Percentiles rank a stretch among this genome's conserved stretches.
These are phyloP conservation scores for Vaccinium myrtillus DNA, from an alignment of 148 eudicot genomes.

Conservation along the genomic window DNA sequence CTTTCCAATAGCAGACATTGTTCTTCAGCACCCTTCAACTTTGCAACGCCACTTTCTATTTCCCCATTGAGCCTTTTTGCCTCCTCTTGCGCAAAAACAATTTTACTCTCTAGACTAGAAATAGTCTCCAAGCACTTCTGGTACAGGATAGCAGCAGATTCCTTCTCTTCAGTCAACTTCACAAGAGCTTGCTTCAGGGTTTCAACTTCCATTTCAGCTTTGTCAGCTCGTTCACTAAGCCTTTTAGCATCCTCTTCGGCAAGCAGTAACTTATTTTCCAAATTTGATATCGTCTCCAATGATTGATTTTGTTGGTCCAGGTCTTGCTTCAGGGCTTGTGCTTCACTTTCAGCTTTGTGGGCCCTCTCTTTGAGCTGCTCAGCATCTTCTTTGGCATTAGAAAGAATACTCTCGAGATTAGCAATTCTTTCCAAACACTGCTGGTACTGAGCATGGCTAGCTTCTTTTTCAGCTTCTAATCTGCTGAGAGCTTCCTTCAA, in stretches of 20 bases:
- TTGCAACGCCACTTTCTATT: slow-evolving; percentile 51
- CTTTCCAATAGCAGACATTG: slow-evolving; percentile 56
- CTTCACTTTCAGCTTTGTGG: slow-evolving; percentile 53
- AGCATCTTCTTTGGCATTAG: slow-evolving; percentile 49
- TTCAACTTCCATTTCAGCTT: slow-evolving; percentile 77
- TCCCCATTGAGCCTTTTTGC: slow-evolving; percentile 59
- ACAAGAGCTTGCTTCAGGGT: slow-evolving; percentile 51
- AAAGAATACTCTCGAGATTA: slow-evolving; percentile 46
- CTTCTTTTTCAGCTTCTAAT: slow-evolving; percentile 79
- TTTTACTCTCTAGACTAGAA: slow-evolving; percentile 54
- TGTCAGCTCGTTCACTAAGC: slow-evolving; percentile 52
- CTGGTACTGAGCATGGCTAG: slow-evolving; percentile 61
- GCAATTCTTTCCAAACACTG: slow-evolving; percentile 61
- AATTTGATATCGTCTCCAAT: slow-evolving; percentile 59
- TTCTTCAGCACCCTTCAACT: slow-evolving; percentile 77
- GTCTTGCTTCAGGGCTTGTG: slow-evolving; percentile 42
- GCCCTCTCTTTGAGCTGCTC: slow-evolving; percentile 46
- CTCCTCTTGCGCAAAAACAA: slow-evolving; percentile 52
- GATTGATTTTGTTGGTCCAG: slow-evolving; percentile 65
- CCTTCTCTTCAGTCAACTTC: slow-evolving; percentile 69
- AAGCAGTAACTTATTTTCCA: slow-evolving; percentile 62
- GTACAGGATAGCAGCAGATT: slow-evolving; percentile 50
- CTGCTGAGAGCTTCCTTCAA: slow-evolving; percentile 57
- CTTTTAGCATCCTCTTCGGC: slow-evolving; percentile 65
- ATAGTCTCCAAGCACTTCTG: slow-evolving; percentile 68